These are phyloP conservation scores for Nicotiana rustica DNA, from an alignment of 305 asterid species.

Conservation along the genomic window DNA sequence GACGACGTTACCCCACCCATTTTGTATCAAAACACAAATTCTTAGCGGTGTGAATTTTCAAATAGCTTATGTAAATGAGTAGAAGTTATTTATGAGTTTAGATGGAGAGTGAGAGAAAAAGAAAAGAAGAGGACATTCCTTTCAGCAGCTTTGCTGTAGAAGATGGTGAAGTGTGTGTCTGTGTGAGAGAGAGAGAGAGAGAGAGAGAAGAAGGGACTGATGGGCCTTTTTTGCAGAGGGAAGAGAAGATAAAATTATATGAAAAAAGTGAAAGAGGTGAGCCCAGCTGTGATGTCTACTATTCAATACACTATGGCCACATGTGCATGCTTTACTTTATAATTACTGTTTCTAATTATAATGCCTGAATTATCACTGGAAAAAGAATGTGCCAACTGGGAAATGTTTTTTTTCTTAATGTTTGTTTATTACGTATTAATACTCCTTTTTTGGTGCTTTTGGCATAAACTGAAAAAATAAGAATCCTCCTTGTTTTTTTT, in stretches of 20 bases:
- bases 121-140: constrained; percentile 31
- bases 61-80: not conserved
- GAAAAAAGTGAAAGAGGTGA: constrained; percentile 31
- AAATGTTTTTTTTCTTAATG: not conserved
- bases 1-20: constrained; percentile 99
- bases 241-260: constrained; percentile 29
- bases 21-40: not conserved
- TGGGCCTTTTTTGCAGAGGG: constrained; percentile 46
- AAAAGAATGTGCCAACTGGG: not conserved
- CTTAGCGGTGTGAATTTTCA: no score
- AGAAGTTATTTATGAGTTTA: not conserved
- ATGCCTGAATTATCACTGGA: not conserved
- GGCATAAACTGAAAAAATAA: not conserved
- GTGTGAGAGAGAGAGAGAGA: constrained; percentile 32
- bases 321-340: constrained; percentile 36
- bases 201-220: constrained; percentile 28
- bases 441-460: not conserved
- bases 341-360: not conserved
- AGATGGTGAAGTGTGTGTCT: constrained; percentile 25
- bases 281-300: constrained; percentile 38
- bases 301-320: constrained; percentile 36
- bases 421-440: not conserved
- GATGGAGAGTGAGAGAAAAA: not conserved
- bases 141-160: not conserved
- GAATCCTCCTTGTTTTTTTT: not conserved